phyloP scores from a whole-genome alignment of 208 protist species.

The Acanthamoeba royreba region DNA sequence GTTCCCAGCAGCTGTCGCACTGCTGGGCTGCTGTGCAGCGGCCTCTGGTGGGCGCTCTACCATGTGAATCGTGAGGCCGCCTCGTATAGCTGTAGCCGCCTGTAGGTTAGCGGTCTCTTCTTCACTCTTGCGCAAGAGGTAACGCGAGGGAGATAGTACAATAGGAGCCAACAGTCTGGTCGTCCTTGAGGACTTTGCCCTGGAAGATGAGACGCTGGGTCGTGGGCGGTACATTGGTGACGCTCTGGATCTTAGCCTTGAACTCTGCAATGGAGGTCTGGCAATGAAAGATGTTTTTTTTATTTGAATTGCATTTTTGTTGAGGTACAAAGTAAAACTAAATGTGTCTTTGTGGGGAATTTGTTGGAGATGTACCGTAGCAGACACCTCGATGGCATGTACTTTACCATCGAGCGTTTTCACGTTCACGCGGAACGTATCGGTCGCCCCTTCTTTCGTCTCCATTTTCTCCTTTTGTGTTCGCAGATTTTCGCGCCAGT shows the following conservation, averaged over 20 bases:
- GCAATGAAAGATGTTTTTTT: not conserved
- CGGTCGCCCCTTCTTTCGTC: not conserved
- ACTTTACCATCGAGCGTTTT: conserved; percentile 22
- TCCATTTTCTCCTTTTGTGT: not conserved
- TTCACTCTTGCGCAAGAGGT: not conserved
- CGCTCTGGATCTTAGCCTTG: not conserved
- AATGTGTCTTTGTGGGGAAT: not conserved
- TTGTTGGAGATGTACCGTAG: not conserved
- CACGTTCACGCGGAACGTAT: not conserved
- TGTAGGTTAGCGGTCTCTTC: not conserved
- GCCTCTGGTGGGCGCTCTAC: conserved; percentile 26
- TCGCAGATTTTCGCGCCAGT: not conserved
- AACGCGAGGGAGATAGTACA: not conserved
- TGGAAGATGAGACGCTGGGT: conserved; percentile 29
- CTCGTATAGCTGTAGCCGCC: not conserved
- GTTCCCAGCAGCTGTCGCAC: not conserved
- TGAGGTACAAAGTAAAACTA: not conserved
- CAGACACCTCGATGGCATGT: not conserved
- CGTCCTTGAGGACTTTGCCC: conserved; percentile 40
- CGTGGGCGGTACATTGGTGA: not conserved
- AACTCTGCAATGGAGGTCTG: not conserved
- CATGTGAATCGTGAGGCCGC: not conserved
- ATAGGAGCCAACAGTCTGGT: not conserved
- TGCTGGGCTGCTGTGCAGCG: not conserved
- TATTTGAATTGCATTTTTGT: not conserved